Base-by-base conservation (phyloP, 164 flowering plant genomes). In the Liquidambar formosana region DNA sequence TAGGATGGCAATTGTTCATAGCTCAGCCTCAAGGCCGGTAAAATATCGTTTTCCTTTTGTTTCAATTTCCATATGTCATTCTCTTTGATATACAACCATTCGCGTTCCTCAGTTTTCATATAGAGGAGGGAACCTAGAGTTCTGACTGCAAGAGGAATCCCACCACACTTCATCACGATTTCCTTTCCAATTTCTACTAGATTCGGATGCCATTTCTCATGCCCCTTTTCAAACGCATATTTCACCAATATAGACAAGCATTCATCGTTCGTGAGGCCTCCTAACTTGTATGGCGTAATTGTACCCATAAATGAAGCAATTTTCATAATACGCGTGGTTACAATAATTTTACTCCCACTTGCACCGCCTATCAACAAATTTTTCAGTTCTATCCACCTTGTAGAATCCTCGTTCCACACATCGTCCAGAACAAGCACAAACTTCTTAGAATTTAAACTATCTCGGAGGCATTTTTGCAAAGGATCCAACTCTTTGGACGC, bases 331-430 rank as follows among this genome's bases (percentile, higher is more conserved):
- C 70, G 65, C 0, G 75, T 66, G 1, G 75, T 71, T 1, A 57
- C 19, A 0, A 71, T 4, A 10, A 46, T 14, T 14, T 0, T 46
- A 46, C 49, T 46, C 10, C 49, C 49, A 46, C 12, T 14, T 33
- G 41, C 41, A 33, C 41, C 41, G 6, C 6, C 41, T 6, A 33
- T 33, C 41, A 33, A 33, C 6, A 33, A 6, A 33, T 33, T 33
- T 33, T 4, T 8, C 12, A 71, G 47, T 0, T 14, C 1, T 1
- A 2, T 19, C 73, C 73, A 71, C 10, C 45, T 48, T 4, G 9
- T 25, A n/a, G 0, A 1, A 12, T 46, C 22, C 3, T 64, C 73
- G 23, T 71, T 57, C 73, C 73, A 64, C 15, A 64, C 73, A 70
- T 70, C 41, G 6, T 33, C 41, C 2, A 33, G 41, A 6, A 33